Conservation (phyloP, 2,329 filamentous ascomycete genomes). For the Fusarium newnesense region DNA sequence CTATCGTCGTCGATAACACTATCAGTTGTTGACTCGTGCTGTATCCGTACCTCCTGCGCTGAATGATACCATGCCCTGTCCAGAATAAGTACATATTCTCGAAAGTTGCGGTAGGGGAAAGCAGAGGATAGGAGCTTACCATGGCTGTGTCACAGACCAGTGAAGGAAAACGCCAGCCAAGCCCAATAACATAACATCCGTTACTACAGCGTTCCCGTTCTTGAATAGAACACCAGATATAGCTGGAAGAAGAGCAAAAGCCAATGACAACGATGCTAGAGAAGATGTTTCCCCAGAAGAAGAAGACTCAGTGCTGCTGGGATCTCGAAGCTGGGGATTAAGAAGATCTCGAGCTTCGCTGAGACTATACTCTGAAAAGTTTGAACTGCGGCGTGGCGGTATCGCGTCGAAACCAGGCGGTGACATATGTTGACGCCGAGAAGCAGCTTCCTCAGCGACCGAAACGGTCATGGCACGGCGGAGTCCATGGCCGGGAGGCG, state of each 20-base stretch:
- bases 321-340: constrained; percentile 57
- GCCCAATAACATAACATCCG: constrained; percentile 83
- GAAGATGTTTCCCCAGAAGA: constrained; percentile 66
- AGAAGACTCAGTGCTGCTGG: constrained; percentile 46
- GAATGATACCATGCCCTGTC: constrained; percentile 72
- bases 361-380: constrained; percentile 79
- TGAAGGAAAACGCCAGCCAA: constrained; percentile 88
- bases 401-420: constrained; percentile 43
- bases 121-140: constrained; percentile 62
- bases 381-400: constrained; percentile 75
- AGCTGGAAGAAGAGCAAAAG: constrained; percentile 85
- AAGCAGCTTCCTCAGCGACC: constrained; percentile 35
- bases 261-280: constrained; percentile 84
- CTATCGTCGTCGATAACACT: constrained; percentile 58
- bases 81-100: constrained; percentile 10
- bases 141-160: constrained; percentile 91
- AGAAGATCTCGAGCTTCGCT: constrained; percentile 77
- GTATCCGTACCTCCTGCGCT: constrained; percentile 70
- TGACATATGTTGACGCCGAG: constrained; percentile 19
- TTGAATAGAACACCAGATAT: constrained; percentile 86
- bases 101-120: background rate
- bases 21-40: constrained; percentile 57
- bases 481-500: constrained; percentile 50
- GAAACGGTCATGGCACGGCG: constrained; percentile 56
- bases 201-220: constrained; percentile 84